phyloP scores from a whole-genome alignment of 1,139 yeast species.

The Lodderomyces jiufengensis region DNA sequence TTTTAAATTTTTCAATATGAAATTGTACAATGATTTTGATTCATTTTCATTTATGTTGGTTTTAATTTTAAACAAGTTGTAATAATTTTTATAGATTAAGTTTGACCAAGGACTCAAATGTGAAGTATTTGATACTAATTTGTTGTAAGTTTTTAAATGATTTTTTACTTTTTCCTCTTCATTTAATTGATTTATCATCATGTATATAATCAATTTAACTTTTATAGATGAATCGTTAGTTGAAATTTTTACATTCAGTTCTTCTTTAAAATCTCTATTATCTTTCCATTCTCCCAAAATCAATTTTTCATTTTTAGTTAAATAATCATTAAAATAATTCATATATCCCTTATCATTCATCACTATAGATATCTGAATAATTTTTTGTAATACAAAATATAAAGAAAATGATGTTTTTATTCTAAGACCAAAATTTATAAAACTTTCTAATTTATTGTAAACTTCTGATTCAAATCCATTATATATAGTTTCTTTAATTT shows the following conservation, averaged over 20 bases:
- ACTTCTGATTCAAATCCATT: constrained; percentile 53
- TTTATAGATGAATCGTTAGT: constrained; percentile 12
- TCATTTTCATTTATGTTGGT: constrained; percentile 22
- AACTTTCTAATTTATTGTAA: constrained; percentile 60
- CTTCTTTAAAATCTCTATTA: constrained; percentile 46
- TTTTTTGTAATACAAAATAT: constrained; percentile 30
- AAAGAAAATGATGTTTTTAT: constrained; percentile 38
- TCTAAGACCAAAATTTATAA: constrained; percentile 49
- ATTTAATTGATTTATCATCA: constrained; percentile 17
- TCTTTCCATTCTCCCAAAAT: constrained; percentile 24
- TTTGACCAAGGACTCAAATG: constrained; percentile 17
- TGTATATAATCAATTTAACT: constrained; percentile 26
- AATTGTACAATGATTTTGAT: constrained; percentile 26
- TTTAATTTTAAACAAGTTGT: constrained; percentile 24
- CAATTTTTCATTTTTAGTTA: constrained; percentile 12
- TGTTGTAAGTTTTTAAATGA: constrained; percentile 26
- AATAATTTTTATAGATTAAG: constrained; percentile 24
- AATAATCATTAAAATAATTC: constrained; percentile 23
- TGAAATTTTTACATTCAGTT: constrained; percentile 32
- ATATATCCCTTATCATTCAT: constrained; percentile 32
- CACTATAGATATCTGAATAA: constrained; percentile 34
- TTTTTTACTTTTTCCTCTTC: constrained; percentile 12
- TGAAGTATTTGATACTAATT: constrained; percentile 11
- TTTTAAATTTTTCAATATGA: constrained; percentile 30
- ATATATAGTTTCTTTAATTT: constrained; percentile 44